Evolutionary conservation across 768 basidiomycete species (phyloP).

Genomic region (Pisolithus orientalis): DNA sequence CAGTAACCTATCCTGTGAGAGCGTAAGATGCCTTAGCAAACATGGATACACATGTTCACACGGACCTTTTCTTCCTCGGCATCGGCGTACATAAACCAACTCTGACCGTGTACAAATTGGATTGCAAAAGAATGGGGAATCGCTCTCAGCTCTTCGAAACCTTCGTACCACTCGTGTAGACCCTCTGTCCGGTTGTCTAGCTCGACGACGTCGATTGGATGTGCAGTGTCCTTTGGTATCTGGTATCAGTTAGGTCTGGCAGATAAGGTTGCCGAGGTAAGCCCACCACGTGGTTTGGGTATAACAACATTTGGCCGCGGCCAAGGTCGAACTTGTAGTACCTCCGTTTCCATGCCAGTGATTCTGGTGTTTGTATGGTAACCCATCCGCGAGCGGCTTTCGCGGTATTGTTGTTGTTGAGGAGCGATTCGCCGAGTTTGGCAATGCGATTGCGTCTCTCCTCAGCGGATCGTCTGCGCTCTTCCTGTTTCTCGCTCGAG

Average conservation of each 20-base stretch:
- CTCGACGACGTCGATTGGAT: slow-evolving; percentile 31
- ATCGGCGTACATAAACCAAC: slow-evolving; percentile 58
- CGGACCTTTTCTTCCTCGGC: slow-evolving; percentile 58
- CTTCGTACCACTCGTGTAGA: slow-evolving; percentile 59
- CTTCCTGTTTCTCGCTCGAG: slow-evolving; percentile 39
- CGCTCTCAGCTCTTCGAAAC: slow-evolving; percentile 60
- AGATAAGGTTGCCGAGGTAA: background rate
- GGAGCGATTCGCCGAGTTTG: slow-evolving; percentile 41
- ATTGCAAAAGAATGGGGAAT: slow-evolving; percentile 64
- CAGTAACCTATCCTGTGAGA: background rate
- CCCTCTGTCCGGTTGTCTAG: slow-evolving; percentile 41
- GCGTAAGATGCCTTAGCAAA: background rate
- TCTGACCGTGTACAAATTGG: slow-evolving; percentile 46
- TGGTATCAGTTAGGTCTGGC: background rate
- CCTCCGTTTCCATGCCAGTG: slow-evolving; percentile 57
- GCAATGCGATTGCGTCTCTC: slow-evolving; percentile 35
- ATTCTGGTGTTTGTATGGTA: slow-evolving; percentile 50
- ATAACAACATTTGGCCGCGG: slow-evolving; percentile 38
- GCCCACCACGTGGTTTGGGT: slow-evolving; percentile 46
- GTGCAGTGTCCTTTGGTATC: slow-evolving; percentile 21
- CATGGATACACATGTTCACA: background rate
- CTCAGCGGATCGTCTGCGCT: slow-evolving; percentile 33
- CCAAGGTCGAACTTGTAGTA: slow-evolving; percentile 50
- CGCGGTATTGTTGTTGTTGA: slow-evolving; percentile 29
- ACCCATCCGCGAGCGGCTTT: slow-evolving; percentile 50